Base-by-base conservation (phyloP, 1,139 yeast genomes). In the Debaryomyces sp. region DNA sequence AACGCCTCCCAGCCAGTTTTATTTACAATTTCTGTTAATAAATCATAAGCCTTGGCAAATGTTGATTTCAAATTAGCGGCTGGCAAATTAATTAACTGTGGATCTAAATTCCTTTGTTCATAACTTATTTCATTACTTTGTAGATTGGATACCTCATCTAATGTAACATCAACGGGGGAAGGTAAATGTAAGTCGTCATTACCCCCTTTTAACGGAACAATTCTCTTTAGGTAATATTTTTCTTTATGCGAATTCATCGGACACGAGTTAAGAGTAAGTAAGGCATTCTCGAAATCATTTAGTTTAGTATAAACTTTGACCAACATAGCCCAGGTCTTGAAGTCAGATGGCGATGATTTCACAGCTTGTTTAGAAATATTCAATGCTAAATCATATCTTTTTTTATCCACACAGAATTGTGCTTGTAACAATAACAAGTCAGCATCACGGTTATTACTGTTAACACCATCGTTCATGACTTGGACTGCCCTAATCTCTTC, bases 1-100 rank as follows among this genome's bases (percentile, higher is more conserved):
- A 94, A 73, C n/a, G 84, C 81, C 59, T 90, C 94, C 99, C 99
- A 94, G 4, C 98, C 98, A 22, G 89, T 78, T 47, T 80, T 78
- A 48, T 78, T 71, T 30, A 84, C 87, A 51, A 92, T 82, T 40
- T 80, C 83, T 0, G 97, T 89, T 51, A 94, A 75, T 54, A 91
- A 73, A 47, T 87, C 88, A 65, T 91, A 94, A 0, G 95, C 94
- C 59, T 77, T 80, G 34, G 85, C 82, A 67, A 89, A 89, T 1
- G 97, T 89, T 4, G 92, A 87, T 56, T 87, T 84, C 50, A 91
- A 78, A 44, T 82, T 80, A 0, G 89, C 82, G 2, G 94, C 92
- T 15, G 95, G 96, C 53, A 94, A 79, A 51, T 85, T 79, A 24
- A 82, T 63, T 52, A 92, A 77, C 35, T 80, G 82, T 2, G 88